A percentile compares a stretch with the other conserved stretches of the same genome.
Evolutionary conservation across 192 early-diverging fungal species (phyloP).

Genomic region (Diversispora epigaea): DNA sequence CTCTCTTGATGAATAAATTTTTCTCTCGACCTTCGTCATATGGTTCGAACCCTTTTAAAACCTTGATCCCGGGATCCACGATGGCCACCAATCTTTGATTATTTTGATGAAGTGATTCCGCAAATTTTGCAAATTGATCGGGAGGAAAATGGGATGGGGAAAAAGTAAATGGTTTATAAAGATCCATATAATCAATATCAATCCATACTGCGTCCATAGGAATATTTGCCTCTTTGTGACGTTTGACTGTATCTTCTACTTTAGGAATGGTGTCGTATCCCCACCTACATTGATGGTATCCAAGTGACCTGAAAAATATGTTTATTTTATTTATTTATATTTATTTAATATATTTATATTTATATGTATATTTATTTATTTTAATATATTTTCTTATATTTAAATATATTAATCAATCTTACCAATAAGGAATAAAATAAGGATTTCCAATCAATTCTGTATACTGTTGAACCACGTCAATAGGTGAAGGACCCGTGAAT

Average conservation of each 20-base stretch:
- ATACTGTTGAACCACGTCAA: slow-evolving; percentile 52
- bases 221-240: slow-evolving; percentile 54
- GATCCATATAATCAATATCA: slow-evolving; percentile 75
- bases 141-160: slow-evolving; percentile 56
- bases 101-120: slow-evolving; percentile 43
- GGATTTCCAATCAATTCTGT: slow-evolving; percentile 66
- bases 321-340: not conserved
- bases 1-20: slow-evolving; percentile 60
- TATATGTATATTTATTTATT: not conserved
- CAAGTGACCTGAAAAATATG: slow-evolving; percentile 39
- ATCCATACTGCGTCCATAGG: slow-evolving; percentile 67
- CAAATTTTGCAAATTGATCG: slow-evolving; percentile 47
- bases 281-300: slow-evolving; percentile 65
- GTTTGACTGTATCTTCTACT: slow-evolving; percentile 54
- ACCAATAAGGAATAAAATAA: slow-evolving; percentile 59
- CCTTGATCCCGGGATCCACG: slow-evolving; percentile 63
- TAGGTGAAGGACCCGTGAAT: slow-evolving; percentile 56
- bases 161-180: slow-evolving; percentile 59
- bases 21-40: slow-evolving; percentile 51
- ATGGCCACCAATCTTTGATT: slow-evolving; percentile 64
- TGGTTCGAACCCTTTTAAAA: slow-evolving; percentile 47
- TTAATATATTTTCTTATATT: not conserved
- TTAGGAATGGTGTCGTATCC: slow-evolving; percentile 58
- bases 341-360: not conserved
- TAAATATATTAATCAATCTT: too few species aligned